Evolutionary conservation across 2,329 filamentous ascomycete genomes (phyloP), one percentile per base, ranked within the genome.

Genomic region (Emmonsia crescens): DNA sequence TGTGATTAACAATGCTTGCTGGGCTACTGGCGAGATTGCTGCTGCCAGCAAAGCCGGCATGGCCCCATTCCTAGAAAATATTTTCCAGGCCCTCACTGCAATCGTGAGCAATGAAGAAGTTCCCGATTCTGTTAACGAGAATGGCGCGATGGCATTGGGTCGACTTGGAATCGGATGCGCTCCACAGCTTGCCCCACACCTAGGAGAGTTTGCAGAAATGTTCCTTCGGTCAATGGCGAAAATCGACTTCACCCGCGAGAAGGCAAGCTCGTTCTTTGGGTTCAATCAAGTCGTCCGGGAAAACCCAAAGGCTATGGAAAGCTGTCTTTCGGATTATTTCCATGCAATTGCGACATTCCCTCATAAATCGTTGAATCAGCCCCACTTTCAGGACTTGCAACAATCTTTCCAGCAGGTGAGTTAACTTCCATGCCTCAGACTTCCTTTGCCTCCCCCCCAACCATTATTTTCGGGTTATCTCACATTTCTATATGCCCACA

Each of bases 1-100:
- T 63, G 92, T 97, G 36, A 86, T 97, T 63, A 99, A 97, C 82
- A 99, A 99, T 72, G 93, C 94, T 27, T 97, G 93, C 77, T 99
- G 94, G 94, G 95, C 92, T 6, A 87, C 86, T 29, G 94, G 94
- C 49, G 94, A 99, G 78, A 94, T 97, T 64, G 85, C 91, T 19
- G 86, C 96, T 74, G 86, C 90, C 72, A 84, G 86, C 66, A 85
- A 86, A 64, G 78, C 80, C 36, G 85, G 82, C 60, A 89, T 96
- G 84, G 82, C 82, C 1, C 88, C 87, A 0, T 96, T 88, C 72
- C 83, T 91, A 10, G 85, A 89, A 27, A 84, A 88, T 64, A 79
- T 99, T 19, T 85, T 96, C 62, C 83, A 87, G 64, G 85, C 88
- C 46, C 84, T 95, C 33, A 83, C 91, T 46, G 84, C 88, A 60